phyloP scores from a whole-genome alignment of 768 basidiomycete species.

The Boletus fagicola region DNA sequence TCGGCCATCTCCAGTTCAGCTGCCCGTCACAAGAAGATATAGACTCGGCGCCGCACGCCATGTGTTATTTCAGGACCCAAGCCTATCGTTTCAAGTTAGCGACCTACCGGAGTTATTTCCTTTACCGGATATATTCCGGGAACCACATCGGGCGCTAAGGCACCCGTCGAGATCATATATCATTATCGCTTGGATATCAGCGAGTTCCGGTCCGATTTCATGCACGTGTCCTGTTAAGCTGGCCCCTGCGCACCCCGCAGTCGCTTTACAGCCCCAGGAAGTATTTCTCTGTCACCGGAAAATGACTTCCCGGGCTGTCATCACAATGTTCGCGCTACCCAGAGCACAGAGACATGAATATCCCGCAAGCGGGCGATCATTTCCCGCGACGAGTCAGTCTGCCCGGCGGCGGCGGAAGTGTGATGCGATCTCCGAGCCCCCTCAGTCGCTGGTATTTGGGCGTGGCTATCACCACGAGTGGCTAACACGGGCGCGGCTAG shows the following conservation, averaged over 20 bases:
- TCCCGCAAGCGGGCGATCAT: background rate
- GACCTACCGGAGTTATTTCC: no score
- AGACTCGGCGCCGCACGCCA: background rate
- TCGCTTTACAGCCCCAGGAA: no score
- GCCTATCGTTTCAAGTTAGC: background rate
- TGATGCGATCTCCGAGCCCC: background rate
- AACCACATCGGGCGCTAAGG: no score
- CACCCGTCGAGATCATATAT: background rate
- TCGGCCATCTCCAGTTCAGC: constrained; percentile 2
- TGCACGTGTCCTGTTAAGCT: background rate
- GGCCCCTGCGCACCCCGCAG: no score
- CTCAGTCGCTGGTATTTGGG: background rate
- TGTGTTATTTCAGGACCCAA: background rate
- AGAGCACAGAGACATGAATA: no score
- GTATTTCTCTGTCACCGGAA: no score
- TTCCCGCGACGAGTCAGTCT: constrained; percentile 6
- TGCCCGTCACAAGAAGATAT: background rate
- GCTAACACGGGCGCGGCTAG: background rate
- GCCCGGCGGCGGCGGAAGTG: constrained; percentile 1
- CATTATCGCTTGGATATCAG: background rate
- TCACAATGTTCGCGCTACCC: no score
- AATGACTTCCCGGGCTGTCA: no score
- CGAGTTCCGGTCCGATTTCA: background rate
- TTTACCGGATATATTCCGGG: no score
- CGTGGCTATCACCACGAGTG: background rate